Evolutionary conservation across 2,329 filamentous ascomycete genomes (phyloP).

Genomic region (Cytospora leucostoma): DNA sequence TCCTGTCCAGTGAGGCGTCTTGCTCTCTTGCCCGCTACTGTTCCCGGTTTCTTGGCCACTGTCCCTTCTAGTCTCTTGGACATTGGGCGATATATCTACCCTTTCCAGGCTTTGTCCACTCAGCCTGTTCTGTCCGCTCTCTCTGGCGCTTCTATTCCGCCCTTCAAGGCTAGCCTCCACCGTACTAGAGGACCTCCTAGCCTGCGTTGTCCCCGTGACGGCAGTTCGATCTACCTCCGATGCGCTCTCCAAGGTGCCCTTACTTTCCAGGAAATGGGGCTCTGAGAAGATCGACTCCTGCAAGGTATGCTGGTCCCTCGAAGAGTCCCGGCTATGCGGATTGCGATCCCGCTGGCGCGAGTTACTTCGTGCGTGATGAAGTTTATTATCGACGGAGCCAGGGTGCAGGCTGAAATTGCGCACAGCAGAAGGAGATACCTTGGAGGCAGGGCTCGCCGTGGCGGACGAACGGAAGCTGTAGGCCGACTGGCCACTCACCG

Average conservation of each 20-base stretch:
- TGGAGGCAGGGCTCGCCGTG: slow-evolving; percentile 12
- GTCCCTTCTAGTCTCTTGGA: background rate
- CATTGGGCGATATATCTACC: background rate
- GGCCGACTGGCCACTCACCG: slow-evolving; percentile 14
- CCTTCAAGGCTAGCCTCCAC: slow-evolving; percentile 6
- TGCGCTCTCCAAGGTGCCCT: slow-evolving; percentile 14
- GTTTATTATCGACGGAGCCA: background rate
- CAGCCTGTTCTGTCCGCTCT: background rate
- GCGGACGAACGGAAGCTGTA: slow-evolving; percentile 25
- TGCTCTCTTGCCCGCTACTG: background rate
- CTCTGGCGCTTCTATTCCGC: background rate
- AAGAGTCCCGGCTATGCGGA: slow-evolving; percentile 22
- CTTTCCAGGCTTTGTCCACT: background rate
- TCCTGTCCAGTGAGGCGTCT: background rate
- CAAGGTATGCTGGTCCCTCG: slow-evolving; percentile 22
- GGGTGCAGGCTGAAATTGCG: slow-evolving; percentile 21
- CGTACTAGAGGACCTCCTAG: slow-evolving; percentile 11
- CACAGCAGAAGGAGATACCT: slow-evolving; percentile 10
- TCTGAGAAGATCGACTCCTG: slow-evolving; percentile 27
- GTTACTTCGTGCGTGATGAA: slow-evolving; percentile 5
- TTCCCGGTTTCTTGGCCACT: slow-evolving; percentile 10
- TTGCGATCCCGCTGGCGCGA: slow-evolving; percentile 3
- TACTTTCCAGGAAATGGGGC: slow-evolving; percentile 19
- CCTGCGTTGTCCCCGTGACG: slow-evolving; percentile 8
- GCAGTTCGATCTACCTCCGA: background rate